Conservation (phyloP, 345 rosid species). For the Acer campestre region DNA sequence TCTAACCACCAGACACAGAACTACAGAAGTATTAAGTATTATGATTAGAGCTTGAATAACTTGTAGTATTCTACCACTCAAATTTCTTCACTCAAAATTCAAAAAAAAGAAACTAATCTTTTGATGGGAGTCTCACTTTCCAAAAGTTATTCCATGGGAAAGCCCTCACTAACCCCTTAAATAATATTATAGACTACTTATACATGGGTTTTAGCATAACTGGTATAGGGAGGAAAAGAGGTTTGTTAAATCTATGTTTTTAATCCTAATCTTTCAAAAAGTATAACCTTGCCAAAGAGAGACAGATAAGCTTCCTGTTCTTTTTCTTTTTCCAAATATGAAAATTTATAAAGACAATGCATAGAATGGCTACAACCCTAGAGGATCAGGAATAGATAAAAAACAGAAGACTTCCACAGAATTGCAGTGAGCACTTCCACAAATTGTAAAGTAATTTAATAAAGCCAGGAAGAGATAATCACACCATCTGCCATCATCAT, state of each 20-base stretch:
- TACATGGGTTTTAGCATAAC: too few species aligned
- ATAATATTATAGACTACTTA: neutral
- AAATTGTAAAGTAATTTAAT: neutral
- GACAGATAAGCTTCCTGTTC: too few species aligned
- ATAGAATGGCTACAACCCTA: neutral
- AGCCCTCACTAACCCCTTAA: neutral
- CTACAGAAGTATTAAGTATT: neutral
- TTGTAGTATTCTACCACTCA: too few species aligned
- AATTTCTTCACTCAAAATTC: too few species aligned
- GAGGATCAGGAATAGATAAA: neutral
- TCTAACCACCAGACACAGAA: neutral
- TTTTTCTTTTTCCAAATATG: neutral
- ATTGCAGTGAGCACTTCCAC: neutral
- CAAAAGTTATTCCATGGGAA: neutral
- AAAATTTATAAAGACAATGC: neutral
- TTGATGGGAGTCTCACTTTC: too few species aligned
- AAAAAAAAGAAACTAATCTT: too few species aligned
- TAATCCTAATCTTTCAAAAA: neutral
- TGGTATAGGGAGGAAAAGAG: neutral
- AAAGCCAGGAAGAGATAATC: too few species aligned
- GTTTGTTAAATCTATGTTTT: neutral
- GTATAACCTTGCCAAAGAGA: neutral
- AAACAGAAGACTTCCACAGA: too few species aligned
- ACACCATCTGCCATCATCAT: neutral
- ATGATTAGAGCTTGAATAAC: too few species aligned